Evolutionary conservation across 768 basidiomycete genomes (phyloP).

Genomic region (Pleurotus giganteus): DNA sequence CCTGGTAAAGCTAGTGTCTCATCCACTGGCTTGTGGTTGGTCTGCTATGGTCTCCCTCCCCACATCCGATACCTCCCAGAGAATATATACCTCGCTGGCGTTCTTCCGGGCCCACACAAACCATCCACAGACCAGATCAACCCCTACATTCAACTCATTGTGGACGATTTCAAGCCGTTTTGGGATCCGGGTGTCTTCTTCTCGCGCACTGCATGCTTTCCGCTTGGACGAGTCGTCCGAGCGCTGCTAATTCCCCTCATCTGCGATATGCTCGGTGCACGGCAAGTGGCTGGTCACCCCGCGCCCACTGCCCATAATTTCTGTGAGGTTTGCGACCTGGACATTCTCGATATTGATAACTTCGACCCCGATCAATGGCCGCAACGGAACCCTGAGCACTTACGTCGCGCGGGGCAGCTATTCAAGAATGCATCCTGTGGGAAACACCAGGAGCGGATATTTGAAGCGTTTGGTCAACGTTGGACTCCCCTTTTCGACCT

Average conservation of each 20-base stretch:
- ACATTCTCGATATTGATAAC: conserved; percentile 16
- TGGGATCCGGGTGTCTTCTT: conserved; percentile 27
- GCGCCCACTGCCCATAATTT: conserved; percentile 15
- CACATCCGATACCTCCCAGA: conserved; percentile 30
- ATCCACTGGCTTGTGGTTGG: conserved; percentile 23
- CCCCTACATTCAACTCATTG: conserved; percentile 28
- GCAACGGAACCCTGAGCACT: conserved; percentile 10
- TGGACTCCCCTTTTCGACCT: neutral
- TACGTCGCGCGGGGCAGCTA: conserved; percentile 11
- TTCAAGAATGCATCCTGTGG: conserved; percentile 17
- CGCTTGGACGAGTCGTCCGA: conserved; percentile 22
- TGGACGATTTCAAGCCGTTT: conserved; percentile 31
- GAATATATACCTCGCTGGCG: conserved; percentile 40
- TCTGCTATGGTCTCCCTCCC: conserved; percentile 33
- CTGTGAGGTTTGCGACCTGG: conserved; percentile 20
- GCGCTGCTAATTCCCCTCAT: conserved; percentile 31
- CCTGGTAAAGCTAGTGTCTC: conserved; percentile 17
- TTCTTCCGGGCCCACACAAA: conserved; percentile 43
- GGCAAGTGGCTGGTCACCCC: neutral
- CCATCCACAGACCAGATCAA: conserved; percentile 30
- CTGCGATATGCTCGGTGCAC: conserved; percentile 14
- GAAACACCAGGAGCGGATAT: neutral
- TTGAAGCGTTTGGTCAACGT: neutral
- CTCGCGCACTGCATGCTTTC: conserved; percentile 19
- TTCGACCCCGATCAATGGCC: conserved; percentile 17